A percentile compares a stretch with the other conserved stretches of the same genome.
These are phyloP conservation scores for Aspergillus phoenicis DNA, from an alignment of 2,329 filamentous ascomycete genomes.

Conservation along the genomic window DNA sequence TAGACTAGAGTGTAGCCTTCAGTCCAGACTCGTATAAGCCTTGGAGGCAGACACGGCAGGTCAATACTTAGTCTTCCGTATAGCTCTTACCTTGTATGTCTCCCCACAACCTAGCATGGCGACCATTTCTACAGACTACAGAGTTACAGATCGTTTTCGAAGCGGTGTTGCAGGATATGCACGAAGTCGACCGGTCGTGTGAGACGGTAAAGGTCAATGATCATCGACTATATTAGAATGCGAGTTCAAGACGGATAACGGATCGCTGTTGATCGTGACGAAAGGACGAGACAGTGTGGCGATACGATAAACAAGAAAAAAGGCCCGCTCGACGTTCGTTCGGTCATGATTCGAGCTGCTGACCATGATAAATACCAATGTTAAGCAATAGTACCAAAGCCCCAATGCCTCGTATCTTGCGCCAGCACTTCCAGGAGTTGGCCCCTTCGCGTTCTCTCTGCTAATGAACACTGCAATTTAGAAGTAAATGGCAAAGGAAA, in stretches of 20 bases:
- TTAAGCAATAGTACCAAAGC: conserved; percentile 16
- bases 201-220: conserved; percentile 21
- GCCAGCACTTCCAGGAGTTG: not conserved
- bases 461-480: conserved; percentile 13
- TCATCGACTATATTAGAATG: conserved; percentile 29
- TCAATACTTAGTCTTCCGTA: not conserved
- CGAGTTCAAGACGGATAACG: conserved; percentile 27
- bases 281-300: conserved; percentile 28
- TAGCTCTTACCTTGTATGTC: not conserved
- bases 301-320: conserved; percentile 19
- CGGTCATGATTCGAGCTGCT: conserved; percentile 32
- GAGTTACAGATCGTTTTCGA: conserved; percentile 6
- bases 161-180: conserved; percentile 7
- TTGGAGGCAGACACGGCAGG: not conserved
- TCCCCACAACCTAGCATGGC: not conserved
- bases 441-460: not conserved
- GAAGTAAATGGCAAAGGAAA: conserved; percentile 13
- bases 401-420: conserved; percentile 9
- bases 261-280: conserved; percentile 26
- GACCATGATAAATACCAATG: conserved; percentile 33
- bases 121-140: conserved; percentile 8
- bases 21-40: not conserved
- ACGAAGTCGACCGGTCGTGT: conserved; percentile 16
- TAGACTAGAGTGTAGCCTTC: not conserved
- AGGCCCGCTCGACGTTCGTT: conserved; percentile 31